Evolutionary conservation across 2,329 filamentous ascomycete genomes (phyloP).

Genomic region (Arthrinium phaeospermum): DNA sequence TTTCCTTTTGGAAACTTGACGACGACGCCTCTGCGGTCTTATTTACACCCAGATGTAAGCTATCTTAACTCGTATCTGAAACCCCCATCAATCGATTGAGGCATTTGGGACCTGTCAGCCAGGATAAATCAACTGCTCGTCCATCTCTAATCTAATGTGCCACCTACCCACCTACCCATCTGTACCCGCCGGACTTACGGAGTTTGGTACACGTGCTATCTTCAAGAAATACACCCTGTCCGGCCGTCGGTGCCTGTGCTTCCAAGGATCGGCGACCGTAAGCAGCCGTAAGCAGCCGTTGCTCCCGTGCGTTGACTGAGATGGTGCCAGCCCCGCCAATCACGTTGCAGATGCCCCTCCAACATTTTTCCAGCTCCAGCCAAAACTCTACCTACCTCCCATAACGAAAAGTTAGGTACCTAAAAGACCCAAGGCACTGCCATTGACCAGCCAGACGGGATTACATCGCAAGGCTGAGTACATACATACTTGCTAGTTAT

Average conservation of each 20-base stretch:
- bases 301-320: constrained; percentile 5
- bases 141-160: neutral
- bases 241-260: neutral
- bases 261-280: constrained; percentile 4
- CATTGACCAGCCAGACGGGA: neutral
- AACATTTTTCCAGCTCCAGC: neutral
- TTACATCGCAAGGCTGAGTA: neutral
- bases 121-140: neutral
- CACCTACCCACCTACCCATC: neutral
- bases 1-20: neutral
- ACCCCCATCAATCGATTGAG: neutral
- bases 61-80: neutral
- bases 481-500: neutral
- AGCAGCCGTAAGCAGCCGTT: constrained; percentile 6
- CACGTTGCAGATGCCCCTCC: constrained; percentile 1
- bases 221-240: neutral
- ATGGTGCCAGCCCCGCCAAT: neutral
- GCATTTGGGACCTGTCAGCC: neutral
- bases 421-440: neutral
- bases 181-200: neutral
- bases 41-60: neutral
- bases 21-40: neutral
- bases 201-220: neutral
- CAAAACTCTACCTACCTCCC: neutral
- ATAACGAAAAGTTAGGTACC: neutral